Base-by-base conservation (phyloP, 345 rosid genomes). In the Citrus sp. region DNA sequence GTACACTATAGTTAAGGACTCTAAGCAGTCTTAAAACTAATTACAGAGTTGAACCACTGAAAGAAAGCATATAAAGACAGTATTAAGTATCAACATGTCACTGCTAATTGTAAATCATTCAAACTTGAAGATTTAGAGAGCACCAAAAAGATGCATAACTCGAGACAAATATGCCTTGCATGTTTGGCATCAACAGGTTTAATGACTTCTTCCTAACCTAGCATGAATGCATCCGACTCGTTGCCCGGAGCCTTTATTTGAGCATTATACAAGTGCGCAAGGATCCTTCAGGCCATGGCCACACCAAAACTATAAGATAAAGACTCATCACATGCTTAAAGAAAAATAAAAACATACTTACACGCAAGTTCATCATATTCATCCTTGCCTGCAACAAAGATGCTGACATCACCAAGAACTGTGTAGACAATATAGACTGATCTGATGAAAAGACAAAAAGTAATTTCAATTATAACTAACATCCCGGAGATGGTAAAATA, bases 341-440 rank as follows among this genome's bases (percentile, higher is more conserved):
- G n/a, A 72, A 78, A 32, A 25, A 18, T 38, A 70, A 19, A 70
- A 19, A 70, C 42, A 68, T 69, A 83, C 98, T 90, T 85, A 94
- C 98, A 90, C 62, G 98, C 98, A 86, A 96, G 99, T 82, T 94
- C 99, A 87, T 97, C 99, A 72, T 97, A 97, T 76, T 90, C 95
- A 81, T 97, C 98, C 89, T 97, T 97, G 78, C 99, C 98, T 81
- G 91, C 98, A 78, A 87, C 88, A 83, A 80, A 94, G 80, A 97
- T 83, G 88, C 94, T 92, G 85, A 94, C 97, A 87, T 94, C 98
- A 42, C 98, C 98, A 46, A 97, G 94, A 85, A 97, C 91, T 0
- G 93, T 92, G 80, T 96, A 94, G 40, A 94, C 99, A 3, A 96
- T 94, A 77, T 94, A 96, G 61, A 94, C 98, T 7, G 99, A 96